Evolutionary conservation across 2,329 filamentous ascomycete species (phyloP).

Genomic region (Botrytis tulipae): DNA sequence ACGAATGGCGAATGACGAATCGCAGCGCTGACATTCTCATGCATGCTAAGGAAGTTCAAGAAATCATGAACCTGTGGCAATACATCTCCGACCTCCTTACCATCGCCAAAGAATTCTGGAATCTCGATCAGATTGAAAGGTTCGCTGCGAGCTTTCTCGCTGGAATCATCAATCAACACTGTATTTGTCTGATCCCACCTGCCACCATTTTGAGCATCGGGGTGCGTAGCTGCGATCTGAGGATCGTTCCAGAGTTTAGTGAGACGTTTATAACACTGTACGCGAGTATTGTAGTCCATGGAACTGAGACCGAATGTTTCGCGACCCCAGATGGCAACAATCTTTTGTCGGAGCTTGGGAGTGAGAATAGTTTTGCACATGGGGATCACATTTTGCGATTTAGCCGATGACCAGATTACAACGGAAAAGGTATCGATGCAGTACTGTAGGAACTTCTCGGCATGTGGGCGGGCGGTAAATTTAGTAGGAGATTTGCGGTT

Average conservation of each 20-base stretch:
- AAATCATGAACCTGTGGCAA: slow-evolving; percentile 62
- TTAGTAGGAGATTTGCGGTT: slow-evolving; percentile 47
- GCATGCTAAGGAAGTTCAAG: slow-evolving; percentile 52
- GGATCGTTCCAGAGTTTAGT: slow-evolving; percentile 65
- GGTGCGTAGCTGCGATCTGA: slow-evolving; percentile 44
- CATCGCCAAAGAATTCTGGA: slow-evolving; percentile 66
- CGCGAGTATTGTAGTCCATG: slow-evolving; percentile 64
- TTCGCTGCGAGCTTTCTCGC: slow-evolving; percentile 76
- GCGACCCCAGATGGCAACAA: slow-evolving; percentile 75
- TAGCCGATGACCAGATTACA: slow-evolving; percentile 89
- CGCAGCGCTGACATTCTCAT: slow-evolving; percentile 61
- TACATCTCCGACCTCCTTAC: slow-evolving; percentile 44
- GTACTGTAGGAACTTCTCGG: slow-evolving; percentile 68
- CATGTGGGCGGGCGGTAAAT: slow-evolving; percentile 66
- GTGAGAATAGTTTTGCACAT: slow-evolving; percentile 68
- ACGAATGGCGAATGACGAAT: slow-evolving; percentile 53
- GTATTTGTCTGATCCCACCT: slow-evolving; percentile 83
- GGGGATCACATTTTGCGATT: slow-evolving; percentile 64
- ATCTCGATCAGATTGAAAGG: slow-evolving; percentile 80
- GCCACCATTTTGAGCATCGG: slow-evolving; percentile 43
- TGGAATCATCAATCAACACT: slow-evolving; percentile 81
- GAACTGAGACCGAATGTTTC: slow-evolving; percentile 68
- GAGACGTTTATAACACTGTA: slow-evolving; percentile 89
- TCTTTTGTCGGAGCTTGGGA: slow-evolving; percentile 48
- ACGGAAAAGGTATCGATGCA: slow-evolving; percentile 73